Evolutionary conservation across 352 stramenopile species (phyloP).

Genomic region (Plasmopara halstedii): DNA sequence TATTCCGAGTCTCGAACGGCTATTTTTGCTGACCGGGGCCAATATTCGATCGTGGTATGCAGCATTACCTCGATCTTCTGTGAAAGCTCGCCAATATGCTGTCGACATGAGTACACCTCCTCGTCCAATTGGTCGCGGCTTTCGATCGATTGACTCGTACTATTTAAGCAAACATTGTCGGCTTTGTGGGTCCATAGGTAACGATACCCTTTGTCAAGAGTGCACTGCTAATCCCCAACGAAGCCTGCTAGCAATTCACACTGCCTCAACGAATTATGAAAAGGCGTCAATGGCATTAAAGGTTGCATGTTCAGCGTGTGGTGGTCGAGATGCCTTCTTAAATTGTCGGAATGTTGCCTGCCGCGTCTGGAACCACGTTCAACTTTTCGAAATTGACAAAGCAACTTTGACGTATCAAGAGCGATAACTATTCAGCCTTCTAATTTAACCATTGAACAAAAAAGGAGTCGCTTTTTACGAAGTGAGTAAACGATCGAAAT

Average conservation of each 20-base stretch:
- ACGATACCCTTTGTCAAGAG: constrained; percentile 38
- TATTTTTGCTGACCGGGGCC: constrained; percentile 73
- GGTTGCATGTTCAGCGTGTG: constrained; percentile 41
- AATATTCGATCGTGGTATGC: constrained; percentile 74
- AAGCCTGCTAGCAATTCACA: constrained; percentile 57
- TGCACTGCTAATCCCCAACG: constrained; percentile 51
- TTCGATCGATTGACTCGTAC: constrained; percentile 71
- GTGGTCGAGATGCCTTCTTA: constrained; percentile 34
- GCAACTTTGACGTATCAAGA: constrained; percentile 29
- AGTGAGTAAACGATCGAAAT: too few species aligned
- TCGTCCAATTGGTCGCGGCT: constrained; percentile 10
- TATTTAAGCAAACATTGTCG: constrained; percentile 80
- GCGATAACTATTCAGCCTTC: background rate
- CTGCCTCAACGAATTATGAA: constrained; percentile 32
- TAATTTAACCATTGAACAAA: too few species aligned
- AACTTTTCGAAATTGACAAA: constrained; percentile 31
- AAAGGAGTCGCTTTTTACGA: too few species aligned
- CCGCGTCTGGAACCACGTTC: constrained; percentile 57
- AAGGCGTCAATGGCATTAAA: constrained; percentile 29
- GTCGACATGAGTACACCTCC: constrained; percentile 8
- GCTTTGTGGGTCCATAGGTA: constrained; percentile 60
- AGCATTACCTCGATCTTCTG: constrained; percentile 41
- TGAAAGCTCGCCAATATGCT: constrained; percentile 46
- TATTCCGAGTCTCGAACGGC: constrained; percentile 73
- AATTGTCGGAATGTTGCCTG: constrained; percentile 52